Conservation (phyloP, 257 asterid genomes). For the Nyctanthes arbortristis region DNA sequence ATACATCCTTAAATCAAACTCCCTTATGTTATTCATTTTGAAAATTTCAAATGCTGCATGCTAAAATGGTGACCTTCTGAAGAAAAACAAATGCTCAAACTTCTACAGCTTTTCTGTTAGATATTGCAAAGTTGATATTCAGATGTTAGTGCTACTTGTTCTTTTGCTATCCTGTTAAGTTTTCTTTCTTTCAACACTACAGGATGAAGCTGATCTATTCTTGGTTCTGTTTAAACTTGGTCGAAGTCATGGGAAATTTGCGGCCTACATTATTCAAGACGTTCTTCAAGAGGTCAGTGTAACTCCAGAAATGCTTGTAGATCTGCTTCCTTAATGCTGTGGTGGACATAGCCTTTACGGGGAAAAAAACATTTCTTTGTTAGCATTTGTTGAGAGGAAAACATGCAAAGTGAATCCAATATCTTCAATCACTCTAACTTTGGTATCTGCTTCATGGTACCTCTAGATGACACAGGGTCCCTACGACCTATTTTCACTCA, state of each 20-base stretch:
- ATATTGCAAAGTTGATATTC: neutral
- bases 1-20: no score
- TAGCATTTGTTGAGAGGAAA: conserved; percentile 5
- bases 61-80: neutral
- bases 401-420: neutral
- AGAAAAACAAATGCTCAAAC: neutral
- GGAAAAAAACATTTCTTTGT: neutral
- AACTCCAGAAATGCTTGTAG: conserved; percentile 17
- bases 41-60: conserved; percentile 3
- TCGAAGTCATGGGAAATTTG: conserved; percentile 61
- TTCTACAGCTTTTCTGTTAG: neutral
- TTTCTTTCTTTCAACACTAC: conserved; percentile 29
- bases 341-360: neutral
- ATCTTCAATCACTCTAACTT: neutral
- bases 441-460: neutral
- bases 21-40: conserved; percentile 1
- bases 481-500: neutral
- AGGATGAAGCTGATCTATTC: conserved; percentile 88
- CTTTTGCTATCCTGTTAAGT: neutral
- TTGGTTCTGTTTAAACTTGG: conserved; percentile 60
- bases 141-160: neutral
- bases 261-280: conserved; percentile 49
- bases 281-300: conserved; percentile 61
- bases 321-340: conserved; percentile 19
- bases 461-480: neutral